These are phyloP conservation scores for Cajanus cajan DNA, from an alignment of 306 rosid species.

Conservation along the genomic window DNA sequence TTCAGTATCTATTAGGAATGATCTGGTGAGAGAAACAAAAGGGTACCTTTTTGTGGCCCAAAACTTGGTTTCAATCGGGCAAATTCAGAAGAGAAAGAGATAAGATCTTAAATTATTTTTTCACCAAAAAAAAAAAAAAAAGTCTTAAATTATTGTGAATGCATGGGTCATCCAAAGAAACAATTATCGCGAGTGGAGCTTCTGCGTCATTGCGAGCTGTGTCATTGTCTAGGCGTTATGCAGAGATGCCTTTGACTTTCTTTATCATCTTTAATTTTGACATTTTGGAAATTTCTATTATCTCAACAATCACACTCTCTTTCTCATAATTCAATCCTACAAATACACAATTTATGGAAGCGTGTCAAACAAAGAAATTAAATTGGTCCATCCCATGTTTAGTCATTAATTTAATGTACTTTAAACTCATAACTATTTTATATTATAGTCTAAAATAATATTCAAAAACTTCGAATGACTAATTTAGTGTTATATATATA, in stretches of 20 bases:
- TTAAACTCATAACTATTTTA: neutral
- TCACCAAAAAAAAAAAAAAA: too few relatives aligned
- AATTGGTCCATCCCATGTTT: neutral
- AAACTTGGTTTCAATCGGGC: too few relatives aligned
- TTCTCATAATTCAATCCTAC: neutral
- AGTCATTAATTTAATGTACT: neutral
- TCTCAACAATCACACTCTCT: neutral
- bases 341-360: neutral
- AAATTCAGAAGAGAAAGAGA: neutral
- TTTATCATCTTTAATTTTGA: neutral
- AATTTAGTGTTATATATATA: neutral
- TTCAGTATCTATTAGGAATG: too few relatives aligned
- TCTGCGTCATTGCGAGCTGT: constrained; percentile 9
- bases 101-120: neutral
- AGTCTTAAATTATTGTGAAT: neutral
- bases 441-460: neutral
- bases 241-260: constrained; percentile 3
- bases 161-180: neutral
- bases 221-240: constrained; percentile 13
- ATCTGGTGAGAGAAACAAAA: too few relatives aligned
- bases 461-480: neutral
- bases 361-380: neutral
- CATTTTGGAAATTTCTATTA: neutral
- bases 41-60: too few relatives aligned
- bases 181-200: neutral